phyloP scores from a whole-genome alignment of 208 protist genomes.

The Leishmania guyanensis region DNA sequence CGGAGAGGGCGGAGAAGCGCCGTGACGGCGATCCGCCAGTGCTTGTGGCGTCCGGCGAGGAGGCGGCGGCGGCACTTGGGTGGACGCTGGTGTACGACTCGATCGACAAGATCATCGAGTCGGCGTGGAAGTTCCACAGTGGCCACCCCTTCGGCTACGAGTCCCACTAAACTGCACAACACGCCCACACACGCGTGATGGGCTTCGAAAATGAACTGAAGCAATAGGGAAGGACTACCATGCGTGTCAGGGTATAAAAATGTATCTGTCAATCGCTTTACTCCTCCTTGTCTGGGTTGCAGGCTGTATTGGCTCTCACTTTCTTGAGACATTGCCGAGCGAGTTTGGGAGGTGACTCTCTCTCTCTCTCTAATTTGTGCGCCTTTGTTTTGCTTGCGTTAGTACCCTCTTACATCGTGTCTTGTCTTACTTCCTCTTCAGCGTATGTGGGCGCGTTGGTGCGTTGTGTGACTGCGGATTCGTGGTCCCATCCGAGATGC shows the following conservation, averaged over 20 bases:
- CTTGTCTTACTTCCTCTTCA: background rate
- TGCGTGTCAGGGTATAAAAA: background rate
- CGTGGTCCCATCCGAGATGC: background rate
- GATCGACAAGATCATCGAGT: slow-evolving; percentile 80
- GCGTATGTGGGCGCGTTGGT: background rate
- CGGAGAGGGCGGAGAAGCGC: slow-evolving; percentile 69
- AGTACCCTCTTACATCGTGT: background rate
- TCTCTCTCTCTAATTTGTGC: background rate
- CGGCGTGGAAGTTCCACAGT: slow-evolving; percentile 81
- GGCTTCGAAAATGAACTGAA: background rate
- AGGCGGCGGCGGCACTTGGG: slow-evolving; percentile 64
- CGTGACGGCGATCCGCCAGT: slow-evolving; percentile 75
- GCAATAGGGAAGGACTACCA: background rate
- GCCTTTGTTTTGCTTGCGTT: background rate
- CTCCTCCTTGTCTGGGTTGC: background rate
- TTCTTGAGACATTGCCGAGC: background rate
- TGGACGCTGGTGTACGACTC: slow-evolving; percentile 80
- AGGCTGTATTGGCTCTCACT: too few species aligned
- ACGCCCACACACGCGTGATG: background rate
- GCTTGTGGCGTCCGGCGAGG: slow-evolving; percentile 69
- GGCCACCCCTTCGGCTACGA: slow-evolving; percentile 59
- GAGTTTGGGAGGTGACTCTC: background rate
- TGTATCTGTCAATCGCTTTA: background rate
- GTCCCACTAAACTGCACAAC: slow-evolving; percentile 2
- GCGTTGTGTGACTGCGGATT: background rate